Base-by-base conservation (phyloP, 2,329 filamentous ascomycete species). In the Neodidymelliopsis sp. region DNA sequence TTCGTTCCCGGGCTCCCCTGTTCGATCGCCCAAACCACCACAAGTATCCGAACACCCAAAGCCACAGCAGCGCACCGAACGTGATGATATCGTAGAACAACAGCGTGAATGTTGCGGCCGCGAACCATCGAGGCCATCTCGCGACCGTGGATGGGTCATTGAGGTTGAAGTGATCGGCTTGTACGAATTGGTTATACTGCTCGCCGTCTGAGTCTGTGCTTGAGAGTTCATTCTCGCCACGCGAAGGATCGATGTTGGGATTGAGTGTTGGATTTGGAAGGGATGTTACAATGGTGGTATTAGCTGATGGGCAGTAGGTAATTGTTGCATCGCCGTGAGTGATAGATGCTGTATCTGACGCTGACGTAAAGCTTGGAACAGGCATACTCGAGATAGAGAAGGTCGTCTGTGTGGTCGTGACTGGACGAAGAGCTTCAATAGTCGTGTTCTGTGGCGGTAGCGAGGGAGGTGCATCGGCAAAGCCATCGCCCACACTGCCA, bases 51-150 rank as follows among this genome's bases (percentile, higher is more conserved):
- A 53, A 45, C 35, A 54, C 35, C 56, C 50, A 56, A 18, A 58
- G 11, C 27, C 47, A 66, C 1, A 52, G 19, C 10, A 67, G 49
- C 2, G 43, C 8, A 0, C 53, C 39, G 9, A 48, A 25, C 15
- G 46, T 16, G 6, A 61, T 4, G 15, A 57, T 23, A 4, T 67
- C 62, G 39, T 60, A 66, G 41, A 46, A 54, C 0, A 66, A n/a
- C 1, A 67, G 53, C 10, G 44, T 37, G 22, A 54, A 53, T 0
- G 57, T 53, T 3, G 41, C 51, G 6, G 53, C 41, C 4, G 36
- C 29, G 28, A 41, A 45, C 28, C 47, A 64, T 6, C 45, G 41
- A 43, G 29, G 49, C 29, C 34, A 55, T 9, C 10, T 20, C n/a
- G 48, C 28, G 25, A 42, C 18, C 8, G 20, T 33, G 19, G 28